These are phyloP conservation scores for Lyophyllum decastes DNA, from an alignment of 768 basidiomycete genomes.

Conservation along the genomic window DNA sequence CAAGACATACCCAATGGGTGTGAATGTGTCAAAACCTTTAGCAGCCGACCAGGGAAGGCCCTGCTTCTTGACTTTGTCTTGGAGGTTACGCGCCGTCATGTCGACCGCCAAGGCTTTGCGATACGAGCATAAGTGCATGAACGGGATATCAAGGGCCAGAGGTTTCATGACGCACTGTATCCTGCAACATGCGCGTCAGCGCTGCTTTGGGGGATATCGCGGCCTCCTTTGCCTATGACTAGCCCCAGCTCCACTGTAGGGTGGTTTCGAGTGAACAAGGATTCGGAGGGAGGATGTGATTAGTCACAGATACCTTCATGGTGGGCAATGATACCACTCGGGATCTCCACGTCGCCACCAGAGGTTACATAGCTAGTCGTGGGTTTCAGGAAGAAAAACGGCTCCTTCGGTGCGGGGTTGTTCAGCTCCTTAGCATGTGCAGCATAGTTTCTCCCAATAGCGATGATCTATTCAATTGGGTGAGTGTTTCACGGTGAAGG, in stretches of 20 bases:
- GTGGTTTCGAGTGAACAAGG: not conserved
- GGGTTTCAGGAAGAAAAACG: constrained; percentile 98
- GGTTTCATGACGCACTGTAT: constrained; percentile 62
- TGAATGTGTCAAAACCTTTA: constrained; percentile 97
- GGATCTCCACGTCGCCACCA: constrained; percentile 85
- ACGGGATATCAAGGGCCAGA: not conserved
- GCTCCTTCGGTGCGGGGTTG: constrained; percentile 88
- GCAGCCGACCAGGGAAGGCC: constrained; percentile 98
- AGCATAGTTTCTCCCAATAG: constrained; percentile 93
- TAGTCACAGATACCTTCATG: constrained; percentile 71
- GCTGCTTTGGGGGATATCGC: constrained; percentile 73
- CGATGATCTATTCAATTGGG: constrained; percentile 67
- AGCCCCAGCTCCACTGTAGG: constrained; percentile 88
- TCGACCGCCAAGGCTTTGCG: constrained; percentile 85
- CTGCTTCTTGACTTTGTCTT: constrained; percentile 88
- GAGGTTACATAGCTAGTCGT: constrained; percentile 83
- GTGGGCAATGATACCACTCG: constrained; percentile 79
- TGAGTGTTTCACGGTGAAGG: not conserved
- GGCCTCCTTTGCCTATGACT: constrained; percentile 87
- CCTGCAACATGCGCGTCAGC: constrained; percentile 86
- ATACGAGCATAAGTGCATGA: constrained; percentile 7
- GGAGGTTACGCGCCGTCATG: constrained; percentile 95
- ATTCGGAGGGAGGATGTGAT: not conserved
- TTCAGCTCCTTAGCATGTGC: constrained; percentile 92
- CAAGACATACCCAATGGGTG: constrained; percentile 73